Base-by-base conservation (phyloP, 2,329 filamentous ascomycete species). In the Fusarium sacchari region DNA sequence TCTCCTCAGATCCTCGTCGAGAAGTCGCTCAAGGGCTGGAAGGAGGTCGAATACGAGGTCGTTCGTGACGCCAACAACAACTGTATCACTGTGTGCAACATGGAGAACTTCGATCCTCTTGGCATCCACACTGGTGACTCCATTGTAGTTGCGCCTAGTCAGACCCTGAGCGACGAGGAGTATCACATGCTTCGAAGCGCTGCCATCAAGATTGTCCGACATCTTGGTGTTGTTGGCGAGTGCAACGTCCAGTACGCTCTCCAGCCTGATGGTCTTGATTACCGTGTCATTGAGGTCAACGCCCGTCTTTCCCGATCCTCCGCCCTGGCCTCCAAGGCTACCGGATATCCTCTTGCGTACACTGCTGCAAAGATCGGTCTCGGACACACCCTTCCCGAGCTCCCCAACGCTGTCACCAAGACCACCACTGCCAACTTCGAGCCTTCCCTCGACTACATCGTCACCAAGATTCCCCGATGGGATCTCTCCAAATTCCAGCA, bases 381-480 rank as follows among this genome's bases (percentile, higher is more conserved):
- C 37, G 96, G 96, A 65, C 95, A 98, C 86, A 97, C 92, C 78
- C 89, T 99, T 32, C 96, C 96, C 44, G 95, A 98, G 84, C 90
- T 99, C 32, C 96, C 96, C 77, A 99, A 99, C 79, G 96, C 96
- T 68, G 96, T 99, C 64, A 99, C 96, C 70, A 97, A 97, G 87
- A 98, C 96, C 18, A 99, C 96, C 24, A 98, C 96, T 14, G 96
- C 96, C 80, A 98, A 98, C 88, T 99, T 99, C 81, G 96, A 99
- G 84, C 96, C 96, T 59, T 97, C 94, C 71, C 87, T 99, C 74
- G 96, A 99, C 81, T 99, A 99, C 83, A 94, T 99, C 75, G 96
- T 99, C 75, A 97, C 95, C 77, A 99, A 99, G 88, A 98, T 99
- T 78, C 96, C 96, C 78, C 92, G 96, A 80, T 99, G 96, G 96